Evolutionary conservation across 179 eudicot species (phyloP), one percentile per base, ranked within the genome.

Genomic region (Beta lomatogona): DNA sequence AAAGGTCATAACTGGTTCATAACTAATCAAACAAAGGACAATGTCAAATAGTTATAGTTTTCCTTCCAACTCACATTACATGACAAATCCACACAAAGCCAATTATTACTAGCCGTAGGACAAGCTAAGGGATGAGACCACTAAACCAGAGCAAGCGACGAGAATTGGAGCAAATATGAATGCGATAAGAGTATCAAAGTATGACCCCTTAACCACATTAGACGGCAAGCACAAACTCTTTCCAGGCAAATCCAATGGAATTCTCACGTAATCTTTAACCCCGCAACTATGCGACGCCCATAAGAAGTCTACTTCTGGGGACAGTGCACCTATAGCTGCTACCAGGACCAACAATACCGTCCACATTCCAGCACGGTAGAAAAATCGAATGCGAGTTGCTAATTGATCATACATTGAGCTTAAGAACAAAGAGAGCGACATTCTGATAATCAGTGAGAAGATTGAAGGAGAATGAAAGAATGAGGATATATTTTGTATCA

Each of bases 181-280:
- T 16, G 82, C 76, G 21, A 79, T 14, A 46, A 79, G 70, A 21
- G 44, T 54, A 45, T 79, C 82, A 3, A 79, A 45, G 58, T n/a
- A 55, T 13, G 82, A 79, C 52, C 69, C 58, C 44, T 71, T 71
- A 2, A 70, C 21, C 28, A 79, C 36, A 28, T 69, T 41, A 44
- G 82, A 75, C 19, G 82, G 76, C 57, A 79, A 79, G 58, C 82
- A 79, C 65, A 79, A 18, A 14, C 68, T 79, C 67, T 79, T 73
- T n/a, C 69, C 76, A 19, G 82, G 82, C 44, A 79, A 19, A 54
- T 79, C 82, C 68, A 79, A 5, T 50, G 82, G 82, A 22, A 79
- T 70, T 65, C 61, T 79, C 58, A 79, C 82, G 46, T 79, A 45
- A 10, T 75, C 68, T 6, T 46, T 31, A 14, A 7, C 12, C n/a